A percentile compares a stretch with the other conserved stretches of the same genome.
phyloP scores from a whole-genome alignment of 352 stramenopile genomes.

The Phytophthora ramorum region DNA sequence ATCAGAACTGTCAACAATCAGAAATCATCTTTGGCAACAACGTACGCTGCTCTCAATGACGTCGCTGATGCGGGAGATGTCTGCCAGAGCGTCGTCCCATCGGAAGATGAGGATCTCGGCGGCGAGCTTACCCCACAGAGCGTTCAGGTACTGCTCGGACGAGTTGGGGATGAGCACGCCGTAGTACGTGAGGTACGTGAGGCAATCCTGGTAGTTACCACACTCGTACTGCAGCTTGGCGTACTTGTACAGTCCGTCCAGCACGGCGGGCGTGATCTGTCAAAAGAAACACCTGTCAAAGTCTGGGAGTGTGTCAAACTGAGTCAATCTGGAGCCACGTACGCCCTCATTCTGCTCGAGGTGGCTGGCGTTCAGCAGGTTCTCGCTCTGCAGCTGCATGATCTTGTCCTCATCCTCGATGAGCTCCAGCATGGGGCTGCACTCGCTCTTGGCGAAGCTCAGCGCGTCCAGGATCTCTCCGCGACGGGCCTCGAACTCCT shows the following conservation, averaged over 20 bases:
- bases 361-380: slow-evolving; percentile 79
- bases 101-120: slow-evolving; percentile 97
- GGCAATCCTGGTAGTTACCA: slow-evolving; percentile 94
- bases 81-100: slow-evolving; percentile 95
- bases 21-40: slow-evolving; percentile 15
- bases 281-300: slow-evolving; percentile 3
- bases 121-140: slow-evolving; percentile 96
- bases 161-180: slow-evolving; percentile 88
- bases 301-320: background rate
- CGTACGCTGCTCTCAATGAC: slow-evolving; percentile 94
- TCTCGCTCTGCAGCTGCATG: slow-evolving; percentile 85
- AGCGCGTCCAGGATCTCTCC: slow-evolving; percentile 78
- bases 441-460: slow-evolving; percentile 80
- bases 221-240: slow-evolving; percentile 98
- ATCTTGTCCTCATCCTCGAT: slow-evolving; percentile 90
- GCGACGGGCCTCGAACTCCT: slow-evolving; percentile 86
- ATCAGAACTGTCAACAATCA: background rate
- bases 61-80: slow-evolving; percentile 94
- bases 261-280: slow-evolving; percentile 88
- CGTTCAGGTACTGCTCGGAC: slow-evolving; percentile 88
- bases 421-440: slow-evolving; percentile 77
- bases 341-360: slow-evolving; percentile 86
- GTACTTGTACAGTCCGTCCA: slow-evolving; percentile 94
- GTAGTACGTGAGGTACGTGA: slow-evolving; percentile 92
- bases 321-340: slow-evolving; percentile 21